phyloP scores from a whole-genome alignment of 148 eudicot genomes.

The Dysphania ambrosioides region DNA sequence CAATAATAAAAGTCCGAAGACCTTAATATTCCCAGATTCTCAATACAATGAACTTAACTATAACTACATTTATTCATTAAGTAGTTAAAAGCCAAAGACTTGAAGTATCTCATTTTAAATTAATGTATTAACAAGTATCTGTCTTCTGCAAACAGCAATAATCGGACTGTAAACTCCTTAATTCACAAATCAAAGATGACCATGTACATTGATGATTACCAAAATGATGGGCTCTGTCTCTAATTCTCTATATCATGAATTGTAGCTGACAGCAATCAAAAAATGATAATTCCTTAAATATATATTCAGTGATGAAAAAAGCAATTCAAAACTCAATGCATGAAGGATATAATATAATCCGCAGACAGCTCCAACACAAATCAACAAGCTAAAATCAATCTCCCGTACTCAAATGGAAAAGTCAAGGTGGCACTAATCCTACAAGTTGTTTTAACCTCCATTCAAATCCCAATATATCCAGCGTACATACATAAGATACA shows the following conservation, averaged over 20 bases:
- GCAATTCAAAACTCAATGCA: background rate
- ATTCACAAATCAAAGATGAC: background rate
- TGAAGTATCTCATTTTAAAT: background rate
- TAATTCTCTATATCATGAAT: background rate
- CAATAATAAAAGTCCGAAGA: no score
- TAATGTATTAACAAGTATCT: background rate
- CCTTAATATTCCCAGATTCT: no score
- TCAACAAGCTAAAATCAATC: background rate
- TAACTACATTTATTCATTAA: no score
- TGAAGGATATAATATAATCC: background rate
- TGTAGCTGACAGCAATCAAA: background rate
- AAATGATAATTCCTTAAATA: background rate
- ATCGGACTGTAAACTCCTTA: background rate
- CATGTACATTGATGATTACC: background rate
- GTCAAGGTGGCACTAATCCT: background rate
- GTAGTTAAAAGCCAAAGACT: no score
- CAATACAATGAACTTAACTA: no score
- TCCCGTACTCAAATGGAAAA: background rate
- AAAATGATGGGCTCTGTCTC: no score
- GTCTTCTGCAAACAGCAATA: background rate
- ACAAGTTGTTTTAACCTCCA: background rate
- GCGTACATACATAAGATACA: no score
- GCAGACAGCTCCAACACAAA: background rate
- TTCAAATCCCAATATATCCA: background rate
- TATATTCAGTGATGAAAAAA: background rate